Evolutionary conservation across 257 asterid species (phyloP).

Genomic region (Capsicum baccatum): DNA sequence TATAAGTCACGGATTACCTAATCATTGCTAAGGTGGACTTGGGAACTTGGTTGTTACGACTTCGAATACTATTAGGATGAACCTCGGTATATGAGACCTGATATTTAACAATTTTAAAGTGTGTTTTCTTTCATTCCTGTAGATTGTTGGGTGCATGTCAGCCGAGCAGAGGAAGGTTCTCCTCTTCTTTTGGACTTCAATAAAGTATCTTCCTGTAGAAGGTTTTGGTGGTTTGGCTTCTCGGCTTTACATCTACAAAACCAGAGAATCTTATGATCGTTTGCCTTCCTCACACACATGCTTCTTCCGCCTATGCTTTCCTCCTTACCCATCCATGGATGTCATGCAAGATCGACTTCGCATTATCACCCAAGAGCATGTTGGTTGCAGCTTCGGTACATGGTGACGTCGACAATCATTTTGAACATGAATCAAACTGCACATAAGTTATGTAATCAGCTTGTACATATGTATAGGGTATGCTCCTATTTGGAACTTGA

Average conservation of each 20-base stretch:
- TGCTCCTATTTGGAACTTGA: slow-evolving; percentile 28
- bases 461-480: slow-evolving; percentile 29
- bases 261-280: slow-evolving; percentile 59
- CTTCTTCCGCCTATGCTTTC: slow-evolving; percentile 87
- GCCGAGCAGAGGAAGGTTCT: slow-evolving; percentile 78
- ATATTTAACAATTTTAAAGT: background rate
- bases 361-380: slow-evolving; percentile 85
- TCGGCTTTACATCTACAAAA: slow-evolving; percentile 67
- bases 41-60: slow-evolving; percentile 4
- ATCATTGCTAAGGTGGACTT: slow-evolving; percentile 1
- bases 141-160: slow-evolving; percentile 78
- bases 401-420: slow-evolving; percentile 52
- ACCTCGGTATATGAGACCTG: background rate
- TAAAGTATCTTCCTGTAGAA: slow-evolving; percentile 81
- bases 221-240: slow-evolving; percentile 93
- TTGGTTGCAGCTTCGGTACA: slow-evolving; percentile 94
- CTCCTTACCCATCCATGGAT: slow-evolving; percentile 60
- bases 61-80: background rate
- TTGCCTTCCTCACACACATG: slow-evolving; percentile 96
- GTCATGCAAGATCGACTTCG: slow-evolving; percentile 62
- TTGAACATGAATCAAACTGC: slow-evolving; percentile 45
- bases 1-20: background rate
- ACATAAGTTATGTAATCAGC: slow-evolving; percentile 42
- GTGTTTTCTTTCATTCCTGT: slow-evolving; percentile 28
- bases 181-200: slow-evolving; percentile 97